These are phyloP conservation scores for Trichoderma koningiopsis DNA, from an alignment of 2,329 filamentous ascomycete genomes.

Conservation along the genomic window DNA sequence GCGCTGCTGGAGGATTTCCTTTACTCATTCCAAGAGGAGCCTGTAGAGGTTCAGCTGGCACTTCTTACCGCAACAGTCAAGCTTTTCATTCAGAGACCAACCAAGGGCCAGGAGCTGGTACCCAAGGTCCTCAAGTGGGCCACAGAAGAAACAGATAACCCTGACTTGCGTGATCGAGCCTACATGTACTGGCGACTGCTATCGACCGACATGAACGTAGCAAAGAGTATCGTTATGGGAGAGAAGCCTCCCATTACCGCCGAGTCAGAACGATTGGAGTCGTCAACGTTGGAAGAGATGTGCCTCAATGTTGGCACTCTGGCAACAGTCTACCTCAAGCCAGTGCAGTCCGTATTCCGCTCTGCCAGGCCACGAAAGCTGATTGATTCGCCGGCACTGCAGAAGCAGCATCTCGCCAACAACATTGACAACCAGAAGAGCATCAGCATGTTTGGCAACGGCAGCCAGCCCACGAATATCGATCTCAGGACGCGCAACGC, in stretches of 20 bases:
- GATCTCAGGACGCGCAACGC: slow-evolving; percentile 45
- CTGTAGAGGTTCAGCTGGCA: slow-evolving; percentile 92
- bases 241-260: slow-evolving; percentile 96
- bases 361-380: slow-evolving; percentile 79
- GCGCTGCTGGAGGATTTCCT: slow-evolving; percentile 92
- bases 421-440: slow-evolving; percentile 59
- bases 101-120: slow-evolving; percentile 89
- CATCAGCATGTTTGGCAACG: slow-evolving; percentile 59
- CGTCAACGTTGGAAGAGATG: slow-evolving; percentile 91
- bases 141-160: slow-evolving; percentile 98
- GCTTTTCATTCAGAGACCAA: slow-evolving; percentile 94
- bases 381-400: slow-evolving; percentile 81
- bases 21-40: slow-evolving; percentile 90
- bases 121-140: slow-evolving; percentile 97
- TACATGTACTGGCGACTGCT: slow-evolving; percentile 99
- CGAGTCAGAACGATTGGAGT: slow-evolving; percentile 91
- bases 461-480: slow-evolving; percentile 54
- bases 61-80: slow-evolving; percentile 96
- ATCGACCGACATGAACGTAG: slow-evolving; percentile 85
- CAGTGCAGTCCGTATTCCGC: slow-evolving; percentile 95
- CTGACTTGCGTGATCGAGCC: slow-evolving; percentile 89
- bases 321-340: slow-evolving; percentile 96
- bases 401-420: slow-evolving; percentile 66
- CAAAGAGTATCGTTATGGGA: slow-evolving; percentile 91
- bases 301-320: slow-evolving; percentile 94